Conservation (phyloP, 306 rosid genomes). For the Casuarina glauca region DNA sequence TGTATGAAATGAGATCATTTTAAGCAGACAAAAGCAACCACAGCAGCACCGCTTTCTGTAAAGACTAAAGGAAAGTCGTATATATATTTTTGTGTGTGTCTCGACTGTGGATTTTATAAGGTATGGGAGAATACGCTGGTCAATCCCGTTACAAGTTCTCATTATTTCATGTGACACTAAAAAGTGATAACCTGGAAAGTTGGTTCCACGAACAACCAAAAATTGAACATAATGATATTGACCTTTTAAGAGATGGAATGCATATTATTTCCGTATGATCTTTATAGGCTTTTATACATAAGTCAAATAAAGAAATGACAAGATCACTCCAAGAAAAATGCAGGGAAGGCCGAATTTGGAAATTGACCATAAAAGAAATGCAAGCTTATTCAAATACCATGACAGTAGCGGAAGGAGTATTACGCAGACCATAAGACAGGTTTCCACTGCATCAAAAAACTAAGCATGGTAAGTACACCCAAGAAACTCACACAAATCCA, state of each 20-base stretch:
- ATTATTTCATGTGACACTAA: neutral
- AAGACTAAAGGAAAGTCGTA: neutral
- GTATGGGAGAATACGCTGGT: neutral
- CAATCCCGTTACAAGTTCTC: neutral
- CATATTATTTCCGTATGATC: neutral
- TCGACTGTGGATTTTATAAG: neutral
- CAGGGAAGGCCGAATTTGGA: slow-evolving; percentile 17
- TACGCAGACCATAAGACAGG: slow-evolving; percentile 78
- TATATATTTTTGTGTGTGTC: neutral
- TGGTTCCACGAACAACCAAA: neutral
- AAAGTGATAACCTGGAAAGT: neutral
- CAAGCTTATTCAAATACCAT: slow-evolving; percentile 52
- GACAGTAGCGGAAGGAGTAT: slow-evolving; percentile 63
- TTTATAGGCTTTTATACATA: neutral
- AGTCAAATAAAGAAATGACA: neutral
- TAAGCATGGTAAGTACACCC: slow-evolving; percentile 16
- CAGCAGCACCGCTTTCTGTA: neutral
- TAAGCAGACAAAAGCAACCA: neutral
- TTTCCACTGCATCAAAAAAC: slow-evolving; percentile 67
- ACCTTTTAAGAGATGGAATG: neutral
- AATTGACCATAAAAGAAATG: slow-evolving; percentile 2
- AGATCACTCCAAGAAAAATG: neutral
- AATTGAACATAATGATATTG: neutral
- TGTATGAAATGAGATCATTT: neutral
- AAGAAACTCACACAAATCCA: neutral